These are phyloP conservation scores for Moesziomyces parantarcticus DNA, from an alignment of 1,284 basidiomycete species.

Conservation along the genomic window DNA sequence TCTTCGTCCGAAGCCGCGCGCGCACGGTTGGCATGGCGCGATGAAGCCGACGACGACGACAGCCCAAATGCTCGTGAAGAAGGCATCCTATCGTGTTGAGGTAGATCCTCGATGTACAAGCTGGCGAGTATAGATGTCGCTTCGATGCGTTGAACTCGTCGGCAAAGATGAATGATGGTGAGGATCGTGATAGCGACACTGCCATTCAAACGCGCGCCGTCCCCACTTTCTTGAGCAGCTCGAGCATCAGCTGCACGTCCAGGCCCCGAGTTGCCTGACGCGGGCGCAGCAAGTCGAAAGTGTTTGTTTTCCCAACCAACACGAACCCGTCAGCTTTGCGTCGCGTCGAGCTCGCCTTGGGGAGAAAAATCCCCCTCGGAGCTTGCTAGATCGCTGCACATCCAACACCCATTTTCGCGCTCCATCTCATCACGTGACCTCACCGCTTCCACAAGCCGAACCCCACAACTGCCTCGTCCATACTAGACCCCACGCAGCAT, in stretches of 20 bases:
- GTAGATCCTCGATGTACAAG: neutral
- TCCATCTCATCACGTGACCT: neutral
- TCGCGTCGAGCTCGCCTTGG: neutral
- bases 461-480: too few species aligned
- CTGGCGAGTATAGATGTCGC: too few species aligned
- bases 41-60: slow-evolving; percentile 37
- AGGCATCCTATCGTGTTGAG: slow-evolving; percentile 21
- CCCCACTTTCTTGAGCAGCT: neutral
- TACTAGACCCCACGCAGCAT: too few species aligned
- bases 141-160: too few species aligned
- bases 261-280: neutral
- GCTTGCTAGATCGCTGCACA: slow-evolving; percentile 3
- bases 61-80: slow-evolving; percentile 31
- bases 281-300: too few species aligned
- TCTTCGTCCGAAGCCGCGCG: slow-evolving; percentile 28
- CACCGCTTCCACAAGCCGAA: too few species aligned
- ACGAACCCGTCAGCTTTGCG: neutral
- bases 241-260: neutral
- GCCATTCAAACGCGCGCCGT: neutral
- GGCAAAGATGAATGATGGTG: slow-evolving; percentile 5
- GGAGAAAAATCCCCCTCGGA: too few species aligned
- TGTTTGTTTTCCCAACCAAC: slow-evolving; percentile 11
- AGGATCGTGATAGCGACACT: neutral
- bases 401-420: neutral
- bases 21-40: slow-evolving; percentile 22